Evolutionary conservation across 225 moss, liverwort and hornwort genomes (phyloP).

Genomic region (Bryoerythrophyllum caledonicum): DNA sequence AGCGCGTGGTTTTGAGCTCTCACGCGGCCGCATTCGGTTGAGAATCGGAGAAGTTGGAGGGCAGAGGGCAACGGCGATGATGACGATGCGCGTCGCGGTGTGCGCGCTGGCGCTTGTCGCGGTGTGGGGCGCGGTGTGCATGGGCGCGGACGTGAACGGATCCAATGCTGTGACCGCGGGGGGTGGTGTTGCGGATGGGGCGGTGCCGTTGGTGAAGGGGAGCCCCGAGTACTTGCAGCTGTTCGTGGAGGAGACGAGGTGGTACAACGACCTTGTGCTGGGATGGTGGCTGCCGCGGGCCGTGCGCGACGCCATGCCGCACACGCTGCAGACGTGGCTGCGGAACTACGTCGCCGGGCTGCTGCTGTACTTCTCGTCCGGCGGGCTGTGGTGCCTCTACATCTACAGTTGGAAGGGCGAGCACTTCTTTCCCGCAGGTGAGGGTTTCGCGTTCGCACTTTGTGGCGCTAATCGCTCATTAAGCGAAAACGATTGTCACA

Average conservation of each 20-base stretch:
- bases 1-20: neutral
- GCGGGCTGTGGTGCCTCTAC: conserved; percentile 39
- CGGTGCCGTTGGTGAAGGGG: conserved; percentile 13
- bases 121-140: conserved; percentile 8
- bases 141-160: conserved; percentile 32
- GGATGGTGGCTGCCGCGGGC: conserved; percentile 36
- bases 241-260: conserved; percentile 38
- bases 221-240: conserved; percentile 39
- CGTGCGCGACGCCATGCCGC: conserved; percentile 31
- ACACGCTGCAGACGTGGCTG: conserved; percentile 38
- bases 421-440: conserved; percentile 43
- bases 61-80: neutral
- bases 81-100: conserved; percentile 16
- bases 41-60: neutral
- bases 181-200: neutral
- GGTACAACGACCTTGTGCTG: conserved; percentile 40
- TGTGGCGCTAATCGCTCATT: neutral
- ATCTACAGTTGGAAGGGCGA: conserved; percentile 45
- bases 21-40: neutral
- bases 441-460: neutral
- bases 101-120: neutral
- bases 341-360: conserved; percentile 41
- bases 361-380: conserved; percentile 25
- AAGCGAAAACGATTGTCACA: neutral
- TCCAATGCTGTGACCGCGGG: neutral